Percentiles rank a stretch among this genome's conserved stretches.
phyloP scores from a whole-genome alignment of 345 rosid genomes.

The Reutealis trisperma region DNA sequence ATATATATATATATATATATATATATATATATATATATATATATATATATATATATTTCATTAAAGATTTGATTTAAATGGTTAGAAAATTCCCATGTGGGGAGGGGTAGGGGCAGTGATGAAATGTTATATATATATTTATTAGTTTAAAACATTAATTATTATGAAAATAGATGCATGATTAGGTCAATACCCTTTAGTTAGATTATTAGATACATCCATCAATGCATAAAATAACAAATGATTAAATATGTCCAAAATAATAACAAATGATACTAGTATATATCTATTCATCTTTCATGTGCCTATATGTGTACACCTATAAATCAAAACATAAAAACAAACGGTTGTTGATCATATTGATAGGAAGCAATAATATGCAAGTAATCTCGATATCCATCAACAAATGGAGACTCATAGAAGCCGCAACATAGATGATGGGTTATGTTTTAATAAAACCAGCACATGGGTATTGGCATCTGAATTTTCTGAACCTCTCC shows the following conservation, averaged over 20 bases:
- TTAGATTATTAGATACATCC: not conserved
- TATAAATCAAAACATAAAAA: not conserved
- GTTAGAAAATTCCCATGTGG: too few relatives aligned
- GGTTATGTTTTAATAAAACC: not conserved
- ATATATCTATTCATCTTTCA: not conserved
- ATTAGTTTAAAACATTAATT: too few relatives aligned
- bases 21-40: too few relatives aligned
- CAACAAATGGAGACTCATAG: not conserved
- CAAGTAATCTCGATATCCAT: not conserved
- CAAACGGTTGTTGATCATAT: not conserved
- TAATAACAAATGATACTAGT: not conserved
- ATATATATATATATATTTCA: too few relatives aligned
- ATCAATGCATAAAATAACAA: not conserved
- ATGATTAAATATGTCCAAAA: not conserved
- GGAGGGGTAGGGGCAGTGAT: too few relatives aligned
- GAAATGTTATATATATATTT: too few relatives aligned
- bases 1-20: too few relatives aligned
- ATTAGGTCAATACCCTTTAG: not conserved
- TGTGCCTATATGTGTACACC: not conserved
- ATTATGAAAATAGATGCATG: too few relatives aligned
- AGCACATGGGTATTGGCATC: constrained; percentile 8
- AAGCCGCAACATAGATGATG: not conserved
- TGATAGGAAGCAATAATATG: not conserved
- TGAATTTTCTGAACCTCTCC: too few relatives aligned
- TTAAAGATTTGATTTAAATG: too few relatives aligned